A percentile compares a stretch with the other conserved stretches of the same genome.
Conservation (phyloP, 257 asterid genomes). For the Gynochthodes officinalis region DNA sequence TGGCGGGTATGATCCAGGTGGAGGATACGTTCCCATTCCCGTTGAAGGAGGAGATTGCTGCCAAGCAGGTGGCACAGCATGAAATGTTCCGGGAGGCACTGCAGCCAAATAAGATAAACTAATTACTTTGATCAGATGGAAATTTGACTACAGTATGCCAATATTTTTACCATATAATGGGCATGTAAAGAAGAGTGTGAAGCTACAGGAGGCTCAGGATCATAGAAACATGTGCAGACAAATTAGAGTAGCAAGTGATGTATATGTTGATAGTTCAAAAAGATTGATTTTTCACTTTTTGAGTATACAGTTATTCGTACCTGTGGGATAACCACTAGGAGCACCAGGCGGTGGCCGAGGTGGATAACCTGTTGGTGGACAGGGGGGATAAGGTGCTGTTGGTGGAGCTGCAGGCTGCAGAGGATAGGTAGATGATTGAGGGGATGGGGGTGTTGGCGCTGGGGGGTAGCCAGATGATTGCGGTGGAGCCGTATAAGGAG, state of each 20-base stretch:
- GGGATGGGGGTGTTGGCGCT: not conserved
- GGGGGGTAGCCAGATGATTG: conserved; percentile 15
- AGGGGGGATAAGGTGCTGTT: not conserved
- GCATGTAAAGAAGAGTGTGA: no score
- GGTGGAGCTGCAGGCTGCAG: conserved; percentile 18
- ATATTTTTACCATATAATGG: not conserved
- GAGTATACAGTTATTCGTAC: no score
- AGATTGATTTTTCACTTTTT: no score
- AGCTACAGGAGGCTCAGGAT: no score
- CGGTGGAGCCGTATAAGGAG: not conserved
- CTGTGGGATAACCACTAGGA: conserved; percentile 25
- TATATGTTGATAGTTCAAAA: no score
- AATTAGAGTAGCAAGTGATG: no score
- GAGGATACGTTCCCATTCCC: conserved; percentile 38
- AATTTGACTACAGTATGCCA: not conserved
- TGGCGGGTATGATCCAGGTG: conserved; percentile 17
- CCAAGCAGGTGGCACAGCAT: conserved; percentile 2
- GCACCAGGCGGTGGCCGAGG: conserved; percentile 22
- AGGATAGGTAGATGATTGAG: conserved; percentile 15
- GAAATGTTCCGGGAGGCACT: conserved; percentile 13
- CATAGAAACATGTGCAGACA: no score
- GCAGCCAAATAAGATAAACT: not conserved
- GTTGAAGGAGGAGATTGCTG: conserved; percentile 23
- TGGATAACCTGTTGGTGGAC: conserved; percentile 25
- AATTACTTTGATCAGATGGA: not conserved